phyloP scores from a whole-genome alignment of 768 basidiomycete genomes.

The Tulasnella sp. region DNA sequence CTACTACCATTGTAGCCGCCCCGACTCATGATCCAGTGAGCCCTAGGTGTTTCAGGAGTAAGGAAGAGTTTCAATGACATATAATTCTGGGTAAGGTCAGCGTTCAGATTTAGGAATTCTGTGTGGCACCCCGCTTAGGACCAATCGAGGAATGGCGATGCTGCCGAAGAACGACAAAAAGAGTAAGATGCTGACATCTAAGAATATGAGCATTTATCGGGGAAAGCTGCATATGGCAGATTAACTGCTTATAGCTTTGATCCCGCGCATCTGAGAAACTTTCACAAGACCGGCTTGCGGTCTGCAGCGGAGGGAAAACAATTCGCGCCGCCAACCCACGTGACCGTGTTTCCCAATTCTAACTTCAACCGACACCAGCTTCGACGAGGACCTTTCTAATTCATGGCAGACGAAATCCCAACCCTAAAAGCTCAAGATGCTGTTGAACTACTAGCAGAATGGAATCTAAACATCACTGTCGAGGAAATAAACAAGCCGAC shows the following conservation, averaged over 20 bases:
- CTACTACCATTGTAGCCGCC: no score
- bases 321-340: not conserved
- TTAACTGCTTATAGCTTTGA: not conserved
- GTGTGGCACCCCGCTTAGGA: no score
- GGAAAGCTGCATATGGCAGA: not conserved
- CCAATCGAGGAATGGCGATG: no score
- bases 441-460: slow-evolving; percentile 63
- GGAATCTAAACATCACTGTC: slow-evolving; percentile 67
- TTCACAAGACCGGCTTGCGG: no score
- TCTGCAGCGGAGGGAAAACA: not conserved
- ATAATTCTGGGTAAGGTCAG: no score
- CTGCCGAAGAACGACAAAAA: no score
- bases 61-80: no score
- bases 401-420: slow-evolving; percentile 31
- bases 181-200: no score
- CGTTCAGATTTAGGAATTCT: no score
- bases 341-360: slow-evolving; percentile 17
- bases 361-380: not conserved
- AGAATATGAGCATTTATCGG: not conserved
- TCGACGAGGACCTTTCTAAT: not conserved
- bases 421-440: slow-evolving; percentile 53
- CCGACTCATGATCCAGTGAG: no score
- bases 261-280: not conserved
- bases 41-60: no score
- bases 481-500: slow-evolving; percentile 71